Evolutionary conservation across 2,329 filamentous ascomycete species (phyloP), one percentile per base, ranked within the genome.

Genomic region (Fusarium poae): DNA sequence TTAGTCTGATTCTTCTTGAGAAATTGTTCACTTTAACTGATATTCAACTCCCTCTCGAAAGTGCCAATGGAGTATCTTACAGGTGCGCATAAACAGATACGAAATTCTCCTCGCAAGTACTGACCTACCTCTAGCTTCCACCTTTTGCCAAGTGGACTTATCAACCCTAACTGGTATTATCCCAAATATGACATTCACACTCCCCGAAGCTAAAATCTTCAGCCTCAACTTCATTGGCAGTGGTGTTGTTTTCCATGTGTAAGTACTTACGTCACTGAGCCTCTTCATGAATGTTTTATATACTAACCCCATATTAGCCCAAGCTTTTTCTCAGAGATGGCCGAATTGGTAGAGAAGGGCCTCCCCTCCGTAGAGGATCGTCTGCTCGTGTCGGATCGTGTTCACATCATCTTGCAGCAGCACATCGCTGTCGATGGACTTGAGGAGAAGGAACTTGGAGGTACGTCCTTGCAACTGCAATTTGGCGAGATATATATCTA

Each of bases 351-450:
- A 21, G 32, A 50, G 30, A 50, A 65, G 51, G 64, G 62, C 32
- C 40, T 67, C 2, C 43, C 42, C 6, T 48, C 39, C 9, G 62
- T 65, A 23, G 39, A 50, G 18, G 50, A 62, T 25, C 37, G 42
- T n/a, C 61, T 65, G n/a, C 50, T 62, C 4, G 65, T 67, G 12
- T 67, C 62, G 39, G 62, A 68, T 34, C 50, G 62, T n/a, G 45
- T 48, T 11, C 62, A 66, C 12, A 57, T 66, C 13, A 30, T 54
- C 21, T 51, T 67, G 20, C 57, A 67, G 37, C 55, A 66, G 39
- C 62, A 66, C 58, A 54, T 56, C 3, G 58, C 62, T 18, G 55
- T 63, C 32, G 58, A 67, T 18, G 57, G 62, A 29, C 62, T 66
- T 20, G 62, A 68, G 42, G 62, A 66, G 42, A 45, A 53, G 37